These are phyloP conservation scores for Xylariaceae sp. DNA, from an alignment of 2,329 filamentous ascomycete species.

Conservation along the genomic window DNA sequence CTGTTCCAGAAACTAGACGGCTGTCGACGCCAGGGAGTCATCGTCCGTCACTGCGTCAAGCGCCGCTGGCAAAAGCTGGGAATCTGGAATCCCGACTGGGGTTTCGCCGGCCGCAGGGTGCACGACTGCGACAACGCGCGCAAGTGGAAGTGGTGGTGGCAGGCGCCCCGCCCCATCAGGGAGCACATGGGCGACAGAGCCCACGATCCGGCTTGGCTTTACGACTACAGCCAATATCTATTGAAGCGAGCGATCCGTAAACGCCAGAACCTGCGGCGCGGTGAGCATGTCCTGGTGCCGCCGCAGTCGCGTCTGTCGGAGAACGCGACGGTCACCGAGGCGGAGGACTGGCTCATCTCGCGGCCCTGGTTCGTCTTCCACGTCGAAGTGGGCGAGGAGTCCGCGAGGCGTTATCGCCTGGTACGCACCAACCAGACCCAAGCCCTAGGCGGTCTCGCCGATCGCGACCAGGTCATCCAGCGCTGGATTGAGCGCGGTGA, in stretches of 20 bases:
- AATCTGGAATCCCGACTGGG: slow-evolving; percentile 18
- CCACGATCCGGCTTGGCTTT: background rate
- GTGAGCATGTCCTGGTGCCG: slow-evolving; percentile 1
- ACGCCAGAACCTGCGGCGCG: slow-evolving; percentile 1
- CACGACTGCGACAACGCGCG: slow-evolving; percentile 6
- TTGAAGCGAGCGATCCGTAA: background rate
- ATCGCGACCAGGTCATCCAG: slow-evolving; percentile 10
- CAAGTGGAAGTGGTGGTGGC: slow-evolving; percentile 11
- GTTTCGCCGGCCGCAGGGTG: slow-evolving; percentile 10
- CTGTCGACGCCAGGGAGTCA: slow-evolving; percentile 6
- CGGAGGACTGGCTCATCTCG: slow-evolving; percentile 13
- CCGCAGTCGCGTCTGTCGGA: background rate
- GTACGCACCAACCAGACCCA: too few species aligned
- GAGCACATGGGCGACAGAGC: background rate
- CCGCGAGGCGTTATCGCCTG: slow-evolving; percentile 7
- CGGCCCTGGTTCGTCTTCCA: slow-evolving; percentile 15
- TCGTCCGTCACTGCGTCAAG: slow-evolving; percentile 16
- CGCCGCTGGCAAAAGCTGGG: slow-evolving; percentile 15
- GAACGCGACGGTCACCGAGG: slow-evolving; percentile 5
- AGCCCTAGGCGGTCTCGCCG: background rate
- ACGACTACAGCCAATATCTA: too few species aligned
- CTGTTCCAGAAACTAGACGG: slow-evolving; percentile 5
- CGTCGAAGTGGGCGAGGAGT: slow-evolving; percentile 13
- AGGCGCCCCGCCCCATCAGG: background rate
- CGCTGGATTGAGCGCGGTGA: slow-evolving; percentile 14